Evolutionary conservation across 176 grass and related monocot species (phyloP), one percentile per base, ranked within the genome.

Genomic region (Dactylis glomerata): DNA sequence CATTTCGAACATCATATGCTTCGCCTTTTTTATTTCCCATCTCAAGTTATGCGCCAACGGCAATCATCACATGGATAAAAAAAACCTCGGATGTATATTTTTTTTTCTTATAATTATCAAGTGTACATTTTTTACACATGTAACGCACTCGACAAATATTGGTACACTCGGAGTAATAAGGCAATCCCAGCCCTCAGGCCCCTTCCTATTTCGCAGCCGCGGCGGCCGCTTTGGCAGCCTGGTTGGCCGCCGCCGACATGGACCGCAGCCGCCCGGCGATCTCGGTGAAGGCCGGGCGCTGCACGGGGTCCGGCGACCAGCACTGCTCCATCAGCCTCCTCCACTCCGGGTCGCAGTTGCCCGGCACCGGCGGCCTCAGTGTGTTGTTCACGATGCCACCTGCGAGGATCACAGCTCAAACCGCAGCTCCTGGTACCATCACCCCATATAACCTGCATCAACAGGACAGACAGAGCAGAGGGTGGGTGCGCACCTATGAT

Each of bases 361-460:
- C 79, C 34, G 93, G 88, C 82, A 96, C 84, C 0, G 64, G 65
- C 13, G 93, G 93, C 50, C 93, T 87, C 76, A 93, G 31, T 63
- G 91, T 96, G 76, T 93, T 96, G 76, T 73, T 92, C 76, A 96
- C 69, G 71, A 96, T 92, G 79, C 91, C 94, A 57, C 88, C 94
- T 92, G 61, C 16, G 76, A 46, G 44, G 11, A 46, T 41, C 40
- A 41, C 1, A 47, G 41, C 10, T 3, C 0, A 56, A n/a, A n/a
- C n/a, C n/a, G 12, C 46, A 49, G 46, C 46, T 49, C 46, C 46
- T n/a, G n/a, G n/a, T n/a, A 12, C 3, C 46, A 49, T 49, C 46
- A 54, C 11, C 22, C 54, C n/a, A n/a, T 57, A 57, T 5, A 57
- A 0, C 54, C 8, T 24, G 1, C 5, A 17, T 20, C 54, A 57